Conservation (phyloP, 371 early-diverging fungal genomes). For the Vairimorpha ceranae region DNA sequence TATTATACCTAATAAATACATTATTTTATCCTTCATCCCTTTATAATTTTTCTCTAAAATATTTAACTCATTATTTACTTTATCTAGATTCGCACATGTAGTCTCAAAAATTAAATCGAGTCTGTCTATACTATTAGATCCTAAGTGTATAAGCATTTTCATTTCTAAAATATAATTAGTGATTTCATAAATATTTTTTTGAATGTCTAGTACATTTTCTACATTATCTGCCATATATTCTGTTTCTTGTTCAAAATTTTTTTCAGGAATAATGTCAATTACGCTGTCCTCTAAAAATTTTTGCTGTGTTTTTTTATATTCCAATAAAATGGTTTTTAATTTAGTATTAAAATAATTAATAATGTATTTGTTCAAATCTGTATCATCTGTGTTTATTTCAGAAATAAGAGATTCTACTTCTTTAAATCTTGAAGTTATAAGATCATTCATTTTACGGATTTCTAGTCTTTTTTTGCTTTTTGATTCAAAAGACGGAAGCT, state of each 20-base stretch:
- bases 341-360: conserved; percentile 32
- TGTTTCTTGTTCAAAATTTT: not conserved
- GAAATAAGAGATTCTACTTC: conserved; percentile 1
- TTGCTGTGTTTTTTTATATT: conserved; percentile 37
- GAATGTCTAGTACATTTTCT: conserved; percentile 35
- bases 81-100: conserved; percentile 44
- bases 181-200: conserved; percentile 42
- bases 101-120: conserved; percentile 49
- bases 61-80: conserved; percentile 46
- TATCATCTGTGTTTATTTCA: not conserved
- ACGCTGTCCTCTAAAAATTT: conserved; percentile 33
- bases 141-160: conserved; percentile 49
- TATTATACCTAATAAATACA: conserved; percentile 32
- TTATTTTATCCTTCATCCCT: conserved; percentile 50
- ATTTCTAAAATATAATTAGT: conserved; percentile 54
- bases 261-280: too few species aligned
- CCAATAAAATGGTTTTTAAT: conserved; percentile 18
- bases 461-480: conserved; percentile 31
- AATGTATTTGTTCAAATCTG: not conserved
- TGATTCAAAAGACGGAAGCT: conserved; percentile 36
- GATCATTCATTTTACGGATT: conserved; percentile 15
- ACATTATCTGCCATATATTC: not conserved
- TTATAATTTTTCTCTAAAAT: conserved; percentile 28
- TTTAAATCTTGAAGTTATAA: conserved; percentile 1
- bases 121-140: conserved; percentile 47